Base-by-base conservation (phyloP, 2,329 filamentous ascomycete species). In the Trichoderma aggressivum region DNA sequence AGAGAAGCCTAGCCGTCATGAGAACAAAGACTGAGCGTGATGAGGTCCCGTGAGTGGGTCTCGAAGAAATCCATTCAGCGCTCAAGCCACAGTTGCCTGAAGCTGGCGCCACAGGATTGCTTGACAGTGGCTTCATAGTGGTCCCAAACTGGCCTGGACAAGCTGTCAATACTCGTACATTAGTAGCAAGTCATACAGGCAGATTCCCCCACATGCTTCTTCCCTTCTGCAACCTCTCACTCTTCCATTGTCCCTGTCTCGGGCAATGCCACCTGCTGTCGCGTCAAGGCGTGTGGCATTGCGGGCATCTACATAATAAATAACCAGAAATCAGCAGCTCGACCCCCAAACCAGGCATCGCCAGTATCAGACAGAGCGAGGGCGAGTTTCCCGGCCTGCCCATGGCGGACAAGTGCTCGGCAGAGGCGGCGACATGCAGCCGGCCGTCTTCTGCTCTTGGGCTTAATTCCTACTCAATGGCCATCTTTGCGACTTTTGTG, bases 401-500 rank as follows among this genome's bases (percentile, higher is more conserved):
- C 36, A 70, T 72, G 71, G 60, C 68, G 55, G 62, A 67, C 32
- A 39, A 53, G 16, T 71, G 71, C 60, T 63, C 68, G 58, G 71
- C 59, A 56, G 36, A 63, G 61, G 71, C 67, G 53, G 47, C 56
- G 55, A 55, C 60, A 43, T 64, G 71, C 61, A 56, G 60, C 53
- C 64, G 53, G 63, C 58, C 63, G 53, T 43, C 53, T n/a, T 58
- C 58, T 53, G 18, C 16, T 32, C 34, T 21, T 10, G 80, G 80
- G 24, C 72, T 81, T 64, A 74, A 75, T 36, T 75, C 77, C 6
- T 74, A 71, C 69, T 76, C 73, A 14, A 72, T 78, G 43, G 73
- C 76, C 47, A 74, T 80, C 28, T 53, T 78, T n/a, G 60, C 78
- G 32, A 75, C 74, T 11, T 55, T 76, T 21, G 7, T 77, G 7